Evolutionary conservation across 2,329 filamentous ascomycete species (phyloP), one percentile per base, ranked within the genome.

Genomic region (Aspergillus sp.): DNA sequence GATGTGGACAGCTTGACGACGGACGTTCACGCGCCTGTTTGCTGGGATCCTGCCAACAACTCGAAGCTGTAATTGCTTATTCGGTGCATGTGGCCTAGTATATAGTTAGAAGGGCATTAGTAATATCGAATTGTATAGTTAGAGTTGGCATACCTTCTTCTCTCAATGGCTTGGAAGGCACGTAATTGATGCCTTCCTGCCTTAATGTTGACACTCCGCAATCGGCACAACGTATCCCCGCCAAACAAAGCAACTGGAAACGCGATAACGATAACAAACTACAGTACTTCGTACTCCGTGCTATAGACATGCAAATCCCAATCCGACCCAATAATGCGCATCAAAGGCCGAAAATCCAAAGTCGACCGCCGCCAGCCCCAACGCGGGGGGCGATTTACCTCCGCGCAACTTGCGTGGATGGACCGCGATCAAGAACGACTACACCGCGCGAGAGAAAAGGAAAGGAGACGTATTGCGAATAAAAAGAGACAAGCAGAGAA

Each of bases 1-100:
- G 81, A 84, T 43, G 80, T 84, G 79, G 66, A 75, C 53, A 69
- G 57, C 15, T 61, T 84, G 51, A 68, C 78, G 42, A 81, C 76
- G 1, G 70, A 72, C 23, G 70, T 73, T 39, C 83, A 84, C 63
- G 71, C 75, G 50, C 77, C 78, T 41, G 80, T 78, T 53, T 69
- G 75, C 45, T 83, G 80, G 80, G 80, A 83, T 63, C 81, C 80
- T 12, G 62, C 58, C 15, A 58, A 54, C 27, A 60, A 65, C 44
- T 59, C 56, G 44, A 56, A 58, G 43, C 48, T 59, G 46, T 62
- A 54, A 46, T 48, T 22, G 5, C 37, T 20, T 19, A 7, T 12
- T 20, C 7, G 13, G 4, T n/a, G 10, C 4, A n/a, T 17, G 15
- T 39, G 19, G 4, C 19, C 17, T 10, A 19, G 37, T 39, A 17